Conservation (phyloP, 192 early-diverging fungal species). For the Backusella mclennaniae region DNA sequence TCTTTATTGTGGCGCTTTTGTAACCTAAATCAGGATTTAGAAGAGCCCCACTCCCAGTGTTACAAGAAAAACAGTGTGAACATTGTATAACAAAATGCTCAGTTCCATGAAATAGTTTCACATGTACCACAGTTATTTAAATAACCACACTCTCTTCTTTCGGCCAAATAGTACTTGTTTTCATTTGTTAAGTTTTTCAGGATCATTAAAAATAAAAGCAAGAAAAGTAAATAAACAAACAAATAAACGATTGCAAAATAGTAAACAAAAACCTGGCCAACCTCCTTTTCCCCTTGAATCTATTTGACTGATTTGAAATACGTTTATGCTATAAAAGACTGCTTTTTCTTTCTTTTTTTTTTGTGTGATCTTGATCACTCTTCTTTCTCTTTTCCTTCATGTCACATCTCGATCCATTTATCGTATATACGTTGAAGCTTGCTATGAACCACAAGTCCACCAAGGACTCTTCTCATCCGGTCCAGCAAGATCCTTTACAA, state of each 20-base stretch:
- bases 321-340: constrained; percentile 3
- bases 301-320: constrained; percentile 3
- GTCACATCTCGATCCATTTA: constrained; percentile 10
- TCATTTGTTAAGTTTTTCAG: constrained; percentile 5
- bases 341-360: neutral
- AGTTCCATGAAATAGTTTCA: neutral
- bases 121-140: neutral
- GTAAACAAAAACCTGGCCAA: constrained; percentile 7
- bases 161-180: neutral
- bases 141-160: neutral
- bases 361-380: neutral
- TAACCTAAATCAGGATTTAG: neutral
- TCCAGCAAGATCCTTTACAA: neutral
- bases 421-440: constrained; percentile 5
- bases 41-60: neutral
- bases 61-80: neutral
- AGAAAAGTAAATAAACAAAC: neutral
- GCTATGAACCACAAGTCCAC: constrained; percentile 1
- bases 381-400: constrained; percentile 4
- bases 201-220: neutral
- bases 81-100: neutral
- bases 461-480: neutral
- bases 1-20: neutral
- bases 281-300: constrained; percentile 3
- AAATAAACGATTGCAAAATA: neutral